phyloP scores from a whole-genome alignment of 352 stramenopile species.

The Globisporangium irregulare region DNA sequence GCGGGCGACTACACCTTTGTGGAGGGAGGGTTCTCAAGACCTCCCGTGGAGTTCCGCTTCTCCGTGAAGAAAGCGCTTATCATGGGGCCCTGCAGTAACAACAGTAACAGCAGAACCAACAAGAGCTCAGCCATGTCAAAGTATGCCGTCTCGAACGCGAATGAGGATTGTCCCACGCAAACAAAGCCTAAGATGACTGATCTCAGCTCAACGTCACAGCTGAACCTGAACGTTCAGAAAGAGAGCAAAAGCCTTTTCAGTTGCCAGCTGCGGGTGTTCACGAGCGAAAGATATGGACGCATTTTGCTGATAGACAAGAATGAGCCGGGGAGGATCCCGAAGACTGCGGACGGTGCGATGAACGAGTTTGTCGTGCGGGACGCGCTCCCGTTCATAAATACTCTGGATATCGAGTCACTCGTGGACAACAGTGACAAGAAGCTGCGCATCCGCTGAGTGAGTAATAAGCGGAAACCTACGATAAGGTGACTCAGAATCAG shows the following conservation, averaged over 20 bases:
- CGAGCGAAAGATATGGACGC: slow-evolving; percentile 19
- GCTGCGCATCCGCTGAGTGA: slow-evolving; percentile 14
- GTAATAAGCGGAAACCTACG: neutral
- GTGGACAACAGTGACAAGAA: slow-evolving; percentile 20
- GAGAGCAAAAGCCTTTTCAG: slow-evolving; percentile 28
- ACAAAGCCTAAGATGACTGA: neutral
- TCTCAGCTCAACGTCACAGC: neutral
- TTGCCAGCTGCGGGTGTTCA: slow-evolving; percentile 19
- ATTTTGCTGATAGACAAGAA: slow-evolving; percentile 29
- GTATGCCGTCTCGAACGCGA: neutral
- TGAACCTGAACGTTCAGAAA: neutral
- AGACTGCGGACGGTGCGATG: slow-evolving; percentile 1
- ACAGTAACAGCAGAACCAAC: slow-evolving; percentile 10
- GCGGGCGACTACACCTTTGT: slow-evolving; percentile 36
- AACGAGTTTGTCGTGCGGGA: slow-evolving; percentile 30
- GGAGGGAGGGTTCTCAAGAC: slow-evolving; percentile 24
- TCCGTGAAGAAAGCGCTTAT: slow-evolving; percentile 26
- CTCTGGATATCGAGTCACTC: slow-evolving; percentile 32
- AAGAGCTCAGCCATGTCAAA: neutral
- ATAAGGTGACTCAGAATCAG: neutral
- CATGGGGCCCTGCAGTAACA: slow-evolving; percentile 22
- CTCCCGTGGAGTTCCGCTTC: slow-evolving; percentile 18
- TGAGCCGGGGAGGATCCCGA: slow-evolving; percentile 18
- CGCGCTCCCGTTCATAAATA: slow-evolving; percentile 23
- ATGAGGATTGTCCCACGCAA: neutral